Percentiles rank a stretch among this genome's conserved stretches.
These are phyloP conservation scores for Petunia secreta DNA, from an alignment of 257 asterid genomes.

Conservation along the genomic window DNA sequence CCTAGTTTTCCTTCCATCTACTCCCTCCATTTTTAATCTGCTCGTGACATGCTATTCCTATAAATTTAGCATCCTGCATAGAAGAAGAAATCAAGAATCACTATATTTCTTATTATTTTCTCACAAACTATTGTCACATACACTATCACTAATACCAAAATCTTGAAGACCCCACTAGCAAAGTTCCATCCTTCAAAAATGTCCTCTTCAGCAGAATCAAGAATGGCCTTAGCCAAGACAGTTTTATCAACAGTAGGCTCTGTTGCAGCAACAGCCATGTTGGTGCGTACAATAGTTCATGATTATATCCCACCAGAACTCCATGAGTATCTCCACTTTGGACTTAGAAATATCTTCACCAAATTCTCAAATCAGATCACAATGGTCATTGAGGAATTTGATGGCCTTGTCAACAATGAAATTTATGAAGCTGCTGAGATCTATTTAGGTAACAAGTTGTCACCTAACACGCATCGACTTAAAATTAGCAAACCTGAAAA, in stretches of 20 bases:
- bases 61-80: background rate
- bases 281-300: slow-evolving; percentile 26
- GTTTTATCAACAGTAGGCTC: slow-evolving; percentile 32
- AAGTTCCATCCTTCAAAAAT: background rate
- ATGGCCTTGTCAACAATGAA: slow-evolving; percentile 26
- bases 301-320: slow-evolving; percentile 33
- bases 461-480: slow-evolving; percentile 24
- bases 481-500: slow-evolving; percentile 27
- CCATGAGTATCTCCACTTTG: slow-evolving; percentile 22
- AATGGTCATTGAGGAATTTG: slow-evolving; percentile 31
- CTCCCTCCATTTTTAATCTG: background rate
- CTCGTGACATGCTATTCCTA: background rate
- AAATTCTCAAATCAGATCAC: slow-evolving; percentile 23
- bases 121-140: background rate
- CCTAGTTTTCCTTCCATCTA: background rate
- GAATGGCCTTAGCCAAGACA: background rate
- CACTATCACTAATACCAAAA: background rate
- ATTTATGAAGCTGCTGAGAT: slow-evolving; percentile 30
- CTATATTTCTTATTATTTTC: background rate
- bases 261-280: slow-evolving; percentile 32
- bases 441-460: slow-evolving; percentile 25
- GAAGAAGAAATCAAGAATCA: background rate
- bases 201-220: slow-evolving; percentile 26
- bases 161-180: background rate
- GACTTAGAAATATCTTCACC: slow-evolving; percentile 28